Percentiles rank a stretch among this genome's conserved stretches.
Conservation (phyloP, 1,139 yeast genomes). For the Yamadazyma songkhlaensis region DNA sequence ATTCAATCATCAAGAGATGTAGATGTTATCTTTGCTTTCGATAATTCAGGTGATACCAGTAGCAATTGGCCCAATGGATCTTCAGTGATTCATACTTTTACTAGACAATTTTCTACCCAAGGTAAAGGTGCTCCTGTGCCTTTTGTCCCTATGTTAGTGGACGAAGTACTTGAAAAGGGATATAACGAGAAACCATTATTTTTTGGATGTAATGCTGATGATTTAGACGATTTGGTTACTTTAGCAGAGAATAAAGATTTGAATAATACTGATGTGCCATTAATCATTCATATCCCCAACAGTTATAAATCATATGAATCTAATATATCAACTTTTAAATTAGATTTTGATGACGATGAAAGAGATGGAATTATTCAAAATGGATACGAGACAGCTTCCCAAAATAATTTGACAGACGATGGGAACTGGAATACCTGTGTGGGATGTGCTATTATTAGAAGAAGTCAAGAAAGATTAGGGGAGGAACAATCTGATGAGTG, state of each 20-base stretch:
- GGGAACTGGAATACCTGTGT: constrained; percentile 41
- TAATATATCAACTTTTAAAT: constrained; percentile 39
- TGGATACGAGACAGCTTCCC: constrained; percentile 38
- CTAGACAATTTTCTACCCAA: constrained; percentile 45
- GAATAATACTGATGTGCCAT: constrained; percentile 36
- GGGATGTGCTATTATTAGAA: constrained; percentile 45
- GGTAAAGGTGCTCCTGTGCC: constrained; percentile 43
- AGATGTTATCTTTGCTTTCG: constrained; percentile 80
- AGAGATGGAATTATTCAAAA: constrained; percentile 29
- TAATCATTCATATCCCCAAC: constrained; percentile 40
- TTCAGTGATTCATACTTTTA: constrained; percentile 55
- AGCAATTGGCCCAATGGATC: constrained; percentile 76
- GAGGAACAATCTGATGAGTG: constrained; percentile 40
- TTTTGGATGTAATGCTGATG: constrained; percentile 39
- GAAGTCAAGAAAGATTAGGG: constrained; percentile 41
- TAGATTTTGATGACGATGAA: constrained; percentile 37
- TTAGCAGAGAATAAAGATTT: constrained; percentile 25
- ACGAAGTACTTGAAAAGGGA: constrained; percentile 25
- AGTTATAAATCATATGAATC: constrained; percentile 26
- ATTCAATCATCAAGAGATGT: constrained; percentile 67
- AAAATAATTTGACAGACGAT: constrained; percentile 36
- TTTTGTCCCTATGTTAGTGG: constrained; percentile 31
- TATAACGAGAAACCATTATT: constrained; percentile 34
- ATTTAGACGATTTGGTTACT: constrained; percentile 26
- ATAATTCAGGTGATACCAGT: constrained; percentile 77